phyloP scores from a whole-genome alignment of 495 filamentous ascomycete genomes.

The Poronia punctata region DNA sequence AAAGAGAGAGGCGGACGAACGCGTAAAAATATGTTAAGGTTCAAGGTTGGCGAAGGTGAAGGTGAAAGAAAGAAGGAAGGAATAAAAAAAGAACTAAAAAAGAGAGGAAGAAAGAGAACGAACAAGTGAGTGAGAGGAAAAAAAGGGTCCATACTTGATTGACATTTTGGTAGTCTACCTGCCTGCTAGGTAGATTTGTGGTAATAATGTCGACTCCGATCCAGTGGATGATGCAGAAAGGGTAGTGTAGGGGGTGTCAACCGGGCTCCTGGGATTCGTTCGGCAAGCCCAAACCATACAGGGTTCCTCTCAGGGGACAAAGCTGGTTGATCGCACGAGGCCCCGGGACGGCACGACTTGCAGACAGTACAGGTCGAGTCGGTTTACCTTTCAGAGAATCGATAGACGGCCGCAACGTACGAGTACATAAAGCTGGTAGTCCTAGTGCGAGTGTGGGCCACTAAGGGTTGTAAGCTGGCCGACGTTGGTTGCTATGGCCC shows the following conservation, averaged over 20 bases:
- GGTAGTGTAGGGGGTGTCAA: constrained; percentile 22
- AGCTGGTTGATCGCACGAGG: constrained; percentile 16
- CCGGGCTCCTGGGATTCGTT: constrained; percentile 29
- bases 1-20: background rate
- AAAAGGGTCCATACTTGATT: constrained; percentile 54
- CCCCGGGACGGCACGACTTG: constrained; percentile 29
- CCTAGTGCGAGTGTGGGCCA: constrained; percentile 8
- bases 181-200: constrained; percentile 36
- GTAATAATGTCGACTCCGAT: constrained; percentile 12
- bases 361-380: constrained; percentile 9
- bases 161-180: constrained; percentile 49
- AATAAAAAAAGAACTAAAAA: constrained; percentile 1
- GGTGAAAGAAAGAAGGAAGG: constrained; percentile 9
- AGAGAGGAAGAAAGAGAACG: constrained; percentile 8
- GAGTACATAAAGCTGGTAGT: too few species aligned
- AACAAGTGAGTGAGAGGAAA: constrained; percentile 13
- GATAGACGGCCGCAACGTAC: constrained; percentile 7
- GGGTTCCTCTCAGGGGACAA: constrained; percentile 17
- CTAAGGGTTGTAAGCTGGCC: constrained; percentile 8
- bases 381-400: constrained; percentile 12
- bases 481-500: constrained; percentile 9
- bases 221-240: constrained; percentile 12
- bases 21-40: too few species aligned
- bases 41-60: too few species aligned
- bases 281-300: constrained; percentile 24